Evolutionary conservation across 139 green algal genomes (phyloP).

Genomic region (Tetraselmis striata): DNA sequence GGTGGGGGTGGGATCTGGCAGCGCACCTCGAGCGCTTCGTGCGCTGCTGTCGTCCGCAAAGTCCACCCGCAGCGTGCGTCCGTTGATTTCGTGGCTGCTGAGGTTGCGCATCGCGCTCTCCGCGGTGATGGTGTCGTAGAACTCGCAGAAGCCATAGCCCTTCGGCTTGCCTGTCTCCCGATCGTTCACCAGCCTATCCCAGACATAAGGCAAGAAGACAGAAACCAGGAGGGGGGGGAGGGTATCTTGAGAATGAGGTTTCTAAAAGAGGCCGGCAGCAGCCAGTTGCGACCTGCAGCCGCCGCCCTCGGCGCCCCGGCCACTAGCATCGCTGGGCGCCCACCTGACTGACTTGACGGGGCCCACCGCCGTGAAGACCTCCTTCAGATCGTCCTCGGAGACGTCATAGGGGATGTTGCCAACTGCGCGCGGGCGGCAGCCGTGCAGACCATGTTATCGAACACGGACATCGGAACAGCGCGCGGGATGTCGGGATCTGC

Average conservation of each 20-base stretch:
- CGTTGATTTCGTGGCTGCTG: constrained; percentile 56
- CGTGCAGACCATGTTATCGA: too few species aligned
- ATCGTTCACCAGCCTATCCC: constrained; percentile 79
- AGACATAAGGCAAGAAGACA: not conserved
- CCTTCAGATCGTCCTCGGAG: constrained; percentile 61
- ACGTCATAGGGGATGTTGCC: constrained; percentile 81
- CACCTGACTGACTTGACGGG: constrained; percentile 72
- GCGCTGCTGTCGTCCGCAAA: constrained; percentile 46
- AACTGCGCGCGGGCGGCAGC: constrained; percentile 36
- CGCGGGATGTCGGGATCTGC: too few species aligned
- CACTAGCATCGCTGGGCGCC: too few species aligned
- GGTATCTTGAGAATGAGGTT: not conserved
- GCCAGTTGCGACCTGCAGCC: not conserved
- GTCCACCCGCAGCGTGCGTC: constrained; percentile 52
- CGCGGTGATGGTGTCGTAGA: constrained; percentile 78
- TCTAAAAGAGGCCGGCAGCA: not conserved
- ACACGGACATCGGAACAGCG: too few species aligned
- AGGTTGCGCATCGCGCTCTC: constrained; percentile 83
- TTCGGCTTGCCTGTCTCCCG: constrained; percentile 88
- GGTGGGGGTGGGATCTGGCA: too few species aligned
- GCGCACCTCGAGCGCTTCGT: not conserved
- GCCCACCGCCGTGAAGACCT: constrained; percentile 62
- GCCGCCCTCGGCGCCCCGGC: too few species aligned
- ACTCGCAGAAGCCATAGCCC: constrained; percentile 94
- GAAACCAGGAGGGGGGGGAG: not conserved